A percentile compares a stretch with the other conserved stretches of the same genome.
phyloP scores from a whole-genome alignment of 441 rosid genomes.

The Mallotus repandus region DNA sequence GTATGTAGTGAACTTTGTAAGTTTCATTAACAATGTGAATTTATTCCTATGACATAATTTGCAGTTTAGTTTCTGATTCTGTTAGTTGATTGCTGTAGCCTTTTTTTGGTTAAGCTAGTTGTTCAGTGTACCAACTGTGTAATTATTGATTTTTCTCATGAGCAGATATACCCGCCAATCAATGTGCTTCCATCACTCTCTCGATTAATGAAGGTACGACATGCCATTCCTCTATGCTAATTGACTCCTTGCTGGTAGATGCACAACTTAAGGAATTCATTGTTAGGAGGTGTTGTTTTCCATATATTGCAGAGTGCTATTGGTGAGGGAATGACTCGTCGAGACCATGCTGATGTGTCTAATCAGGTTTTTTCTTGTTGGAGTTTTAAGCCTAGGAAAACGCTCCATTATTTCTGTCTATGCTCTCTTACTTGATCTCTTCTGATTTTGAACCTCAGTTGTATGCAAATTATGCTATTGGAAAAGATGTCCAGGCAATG shows the following conservation, averaged over 20 bases:
- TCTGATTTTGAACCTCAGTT: constrained; percentile 46
- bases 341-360: constrained; percentile 96
- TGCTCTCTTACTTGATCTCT: not conserved
- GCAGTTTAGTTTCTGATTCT: not conserved
- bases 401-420: not conserved
- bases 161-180: constrained; percentile 97
- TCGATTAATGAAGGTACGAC: constrained; percentile 82
- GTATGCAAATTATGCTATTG: constrained; percentile 95
- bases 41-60: not conserved
- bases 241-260: not conserved
- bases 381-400: not conserved
- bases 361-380: constrained; percentile 62
- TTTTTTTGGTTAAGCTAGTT: not conserved
- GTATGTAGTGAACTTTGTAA: not conserved
- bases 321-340: constrained; percentile 99
- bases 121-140: not conserved
- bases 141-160: constrained; percentile 13
- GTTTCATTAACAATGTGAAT: not conserved
- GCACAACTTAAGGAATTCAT: not conserved
- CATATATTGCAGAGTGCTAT: constrained; percentile 77
- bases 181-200: constrained; percentile 99
- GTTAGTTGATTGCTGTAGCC: not conserved
- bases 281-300: not conserved
- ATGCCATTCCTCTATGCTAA: constrained; percentile 15
- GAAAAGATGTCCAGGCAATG: constrained; percentile 99